Evolutionary conservation across 78 protist species (phyloP), one percentile per base, ranked within the genome.

Genomic region (Dictyostelium intermedium): DNA sequence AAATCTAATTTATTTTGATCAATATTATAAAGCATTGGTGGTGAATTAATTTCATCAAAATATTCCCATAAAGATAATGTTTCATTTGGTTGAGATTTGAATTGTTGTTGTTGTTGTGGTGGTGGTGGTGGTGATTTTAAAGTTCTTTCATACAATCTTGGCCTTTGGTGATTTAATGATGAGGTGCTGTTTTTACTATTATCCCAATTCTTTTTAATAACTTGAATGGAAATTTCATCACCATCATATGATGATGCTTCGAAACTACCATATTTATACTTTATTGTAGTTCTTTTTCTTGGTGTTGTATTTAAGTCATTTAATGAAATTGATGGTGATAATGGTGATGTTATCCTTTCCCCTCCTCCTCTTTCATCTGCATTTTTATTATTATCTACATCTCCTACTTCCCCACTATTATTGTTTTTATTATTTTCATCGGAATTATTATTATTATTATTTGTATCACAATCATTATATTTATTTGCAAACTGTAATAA

Each of bases 61-160:
- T 89, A 89, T 25, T 89, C 94, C 94, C 94, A 89, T 43, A 84
- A 66, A 0, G 79, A 66, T 20, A 89, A 53, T 9, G 32, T 18
- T 69, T 89, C 94, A 50, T 89, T 80, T 20, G 94, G 87, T 89
- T 89, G 94, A 30, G 53, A 50, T 70, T 81, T 89, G 32, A 43
- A 87, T 66, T 66, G 74, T 27, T 66, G 32, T 9, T 34, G 2
- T 70, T 89, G 93, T 5, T 81, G 32, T 50, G 10, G 60, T 50
- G 0, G 53, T 69, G 13, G 82, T 70, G 0, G 10, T 27, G 80
- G 11, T 23, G 74, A 16, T 32, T 34, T 72, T 18, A 78, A 70
- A 32, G 73, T 47, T 80, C 87, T 78, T 70, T 89, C 94, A 80
- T 43, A 89, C 45, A 89, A 16, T 41, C 50, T 56, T 50, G 84